Evolutionary conservation across 1,139 yeast genomes (phyloP), one percentile per base, ranked within the genome.

Genomic region (Pichia sp.): DNA sequence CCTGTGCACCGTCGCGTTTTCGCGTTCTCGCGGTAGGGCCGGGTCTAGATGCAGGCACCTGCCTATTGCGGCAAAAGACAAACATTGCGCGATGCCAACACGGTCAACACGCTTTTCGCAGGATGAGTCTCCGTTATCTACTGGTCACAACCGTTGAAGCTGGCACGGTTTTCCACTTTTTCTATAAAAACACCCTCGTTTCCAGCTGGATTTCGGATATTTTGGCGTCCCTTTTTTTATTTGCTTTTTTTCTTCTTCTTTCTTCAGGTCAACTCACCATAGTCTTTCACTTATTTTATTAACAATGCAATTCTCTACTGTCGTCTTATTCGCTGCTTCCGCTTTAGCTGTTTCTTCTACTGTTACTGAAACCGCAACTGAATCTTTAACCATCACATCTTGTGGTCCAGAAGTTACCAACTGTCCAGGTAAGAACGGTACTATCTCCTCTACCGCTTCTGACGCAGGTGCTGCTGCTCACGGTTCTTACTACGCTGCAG

Each of bases 401-500:
- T 48, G 48, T 42, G 40, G 29, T 20, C 19, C 31, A 26, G 26
- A 22, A 10, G 45, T 41, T 20, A 43, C 50, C 14, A 22, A 31
- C 27, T 46, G 49, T 32, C 49, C 50, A 35, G 40, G 33, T 9
- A 37, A 34, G 4, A 36, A 43, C 20, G 11, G 16, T 11, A 20
- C 42, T 29, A 19, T 36, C 25, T 14, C 40, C 2, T 27, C 49
- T 8, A 36, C 52, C 23, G 34, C 33, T 24, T 44, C 51, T 15
- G 48, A 41, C 20, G 53, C 44, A 29, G 54, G 45, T 26, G 49
- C 43, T 29, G 49, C 45, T 32, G 42, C 35, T 30, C 31, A 37
- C 40, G 56, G 54, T 43, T 38, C 45, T 24, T 50, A 46, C 47
- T 50, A 49, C 42, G 56, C 53, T 40, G 57, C 55, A 24, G 56